Evolutionary conservation across 495 filamentous ascomycete species (phyloP).

Genomic region (Xylaria palmicola): DNA sequence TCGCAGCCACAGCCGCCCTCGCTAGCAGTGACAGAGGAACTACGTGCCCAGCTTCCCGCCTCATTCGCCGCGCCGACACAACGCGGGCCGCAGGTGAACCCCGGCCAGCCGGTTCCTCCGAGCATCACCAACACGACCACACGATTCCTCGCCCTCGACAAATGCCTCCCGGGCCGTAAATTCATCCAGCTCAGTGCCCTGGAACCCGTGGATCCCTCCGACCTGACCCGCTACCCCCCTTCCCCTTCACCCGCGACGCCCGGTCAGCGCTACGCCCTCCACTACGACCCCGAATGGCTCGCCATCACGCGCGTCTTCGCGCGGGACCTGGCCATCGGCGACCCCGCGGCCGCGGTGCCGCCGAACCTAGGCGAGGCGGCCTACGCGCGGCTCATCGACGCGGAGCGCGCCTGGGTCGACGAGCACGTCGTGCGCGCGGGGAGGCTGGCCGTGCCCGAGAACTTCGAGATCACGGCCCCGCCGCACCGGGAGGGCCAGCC

Average conservation of each 20-base stretch:
- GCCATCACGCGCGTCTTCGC: constrained; percentile 85
- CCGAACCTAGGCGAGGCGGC: constrained; percentile 59
- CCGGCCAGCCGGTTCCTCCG: constrained; percentile 46
- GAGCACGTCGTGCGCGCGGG: constrained; percentile 61
- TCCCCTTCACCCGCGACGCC: constrained; percentile 27
- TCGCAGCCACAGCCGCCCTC: constrained; percentile 8
- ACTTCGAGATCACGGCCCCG: constrained; percentile 77
- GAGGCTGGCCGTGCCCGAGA: constrained; percentile 65
- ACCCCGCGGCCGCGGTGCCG: constrained; percentile 47
- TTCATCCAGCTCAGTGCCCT: constrained; percentile 78
- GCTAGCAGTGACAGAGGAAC: constrained; percentile 49
- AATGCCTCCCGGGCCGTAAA: constrained; percentile 72
- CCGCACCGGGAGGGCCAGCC: constrained; percentile 52
- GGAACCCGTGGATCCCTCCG: constrained; percentile 32
- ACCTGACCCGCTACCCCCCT: constrained; percentile 14
- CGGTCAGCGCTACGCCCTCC: constrained; percentile 43
- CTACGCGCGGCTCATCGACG: constrained; percentile 63
- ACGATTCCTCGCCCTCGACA: constrained; percentile 86
- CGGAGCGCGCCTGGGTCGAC: constrained; percentile 72
- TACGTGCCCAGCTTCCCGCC: constrained; percentile 66
- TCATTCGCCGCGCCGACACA: constrained; percentile 49
- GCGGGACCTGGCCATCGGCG: constrained; percentile 56
- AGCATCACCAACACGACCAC: constrained; percentile 73
- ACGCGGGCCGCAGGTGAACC: constrained; percentile 23
- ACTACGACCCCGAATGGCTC: constrained; percentile 94